Evolutionary conservation across 2,329 filamentous ascomycete genomes (phyloP).

Genomic region (Ophiostoma angusticollis): DNA sequence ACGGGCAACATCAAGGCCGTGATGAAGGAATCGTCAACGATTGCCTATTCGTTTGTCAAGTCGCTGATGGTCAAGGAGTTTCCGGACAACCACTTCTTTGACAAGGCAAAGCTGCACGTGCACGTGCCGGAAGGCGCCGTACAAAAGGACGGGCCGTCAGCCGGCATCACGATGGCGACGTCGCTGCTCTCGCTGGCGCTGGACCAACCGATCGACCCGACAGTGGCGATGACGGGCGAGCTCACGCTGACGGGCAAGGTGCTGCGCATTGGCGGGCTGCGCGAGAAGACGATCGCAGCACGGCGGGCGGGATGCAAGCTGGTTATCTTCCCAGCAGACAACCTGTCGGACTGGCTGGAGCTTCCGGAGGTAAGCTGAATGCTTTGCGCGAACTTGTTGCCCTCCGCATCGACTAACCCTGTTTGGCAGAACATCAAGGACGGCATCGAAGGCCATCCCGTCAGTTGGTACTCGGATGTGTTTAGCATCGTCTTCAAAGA

Average conservation of each 20-base stretch:
- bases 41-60: slow-evolving; percentile 95
- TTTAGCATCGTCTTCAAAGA: slow-evolving; percentile 83
- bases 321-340: slow-evolving; percentile 90
- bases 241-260: slow-evolving; percentile 96
- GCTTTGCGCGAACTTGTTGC: too few species aligned
- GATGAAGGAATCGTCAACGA: slow-evolving; percentile 94
- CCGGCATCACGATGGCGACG: slow-evolving; percentile 97
- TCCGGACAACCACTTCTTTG: slow-evolving; percentile 87
- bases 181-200: slow-evolving; percentile 76
- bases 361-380: slow-evolving; percentile 69
- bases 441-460: slow-evolving; percentile 81
- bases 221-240: slow-evolving; percentile 95
- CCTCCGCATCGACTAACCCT: slow-evolving; percentile 6
- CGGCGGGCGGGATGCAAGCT: slow-evolving; percentile 82
- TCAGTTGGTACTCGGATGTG: slow-evolving; percentile 87
- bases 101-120: slow-evolving; percentile 86
- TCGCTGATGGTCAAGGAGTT: slow-evolving; percentile 73
- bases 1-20: slow-evolving; percentile 92
- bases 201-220: slow-evolving; percentile 64
- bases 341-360: slow-evolving; percentile 94
- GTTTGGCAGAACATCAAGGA: slow-evolving; percentile 82
- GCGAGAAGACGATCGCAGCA: slow-evolving; percentile 96
- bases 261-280: slow-evolving; percentile 78
- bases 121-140: slow-evolving; percentile 96
- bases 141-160: slow-evolving; percentile 84